Evolutionary conservation across 768 basidiomycete species (phyloP).

Genomic region (Russula lepida): DNA sequence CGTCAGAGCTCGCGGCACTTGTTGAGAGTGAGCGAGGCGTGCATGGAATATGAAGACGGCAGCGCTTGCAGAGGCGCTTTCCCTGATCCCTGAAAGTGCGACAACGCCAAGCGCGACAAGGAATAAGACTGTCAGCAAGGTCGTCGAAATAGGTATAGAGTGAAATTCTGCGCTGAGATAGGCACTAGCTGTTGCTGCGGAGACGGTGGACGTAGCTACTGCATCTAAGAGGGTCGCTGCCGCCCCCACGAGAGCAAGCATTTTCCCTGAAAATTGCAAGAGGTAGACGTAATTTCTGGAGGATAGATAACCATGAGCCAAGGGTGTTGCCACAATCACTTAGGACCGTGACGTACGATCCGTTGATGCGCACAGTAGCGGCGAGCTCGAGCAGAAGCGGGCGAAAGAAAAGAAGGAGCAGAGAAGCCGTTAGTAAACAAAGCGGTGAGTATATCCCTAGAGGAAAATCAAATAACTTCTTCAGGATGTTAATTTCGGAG

Average conservation of each 20-base stretch:
- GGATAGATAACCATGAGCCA: background rate
- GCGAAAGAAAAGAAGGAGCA: slow-evolving; percentile 19
- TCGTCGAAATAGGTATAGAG: slow-evolving; percentile 12
- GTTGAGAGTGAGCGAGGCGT: background rate
- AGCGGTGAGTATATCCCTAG: slow-evolving; percentile 20
- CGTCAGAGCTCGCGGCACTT: background rate
- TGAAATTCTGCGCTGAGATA: slow-evolving; percentile 18
- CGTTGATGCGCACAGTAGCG: slow-evolving; percentile 12
- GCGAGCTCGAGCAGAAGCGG: slow-evolving; percentile 14
- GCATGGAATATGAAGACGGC: slow-evolving; percentile 20
- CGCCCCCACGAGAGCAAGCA: slow-evolving; percentile 17
- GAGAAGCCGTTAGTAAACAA: slow-evolving; percentile 17
- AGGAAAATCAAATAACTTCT: background rate
- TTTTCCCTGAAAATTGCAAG: slow-evolving; percentile 15
- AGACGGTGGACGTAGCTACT: slow-evolving; percentile 18
- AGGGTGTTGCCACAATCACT: background rate
- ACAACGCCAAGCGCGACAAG: slow-evolving; percentile 15
- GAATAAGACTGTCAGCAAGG: slow-evolving; percentile 13
- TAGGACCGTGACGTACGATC: slow-evolving; percentile 9
- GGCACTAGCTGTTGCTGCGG: slow-evolving; percentile 19
- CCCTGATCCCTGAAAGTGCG: slow-evolving; percentile 19
- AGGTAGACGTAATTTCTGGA: slow-evolving; percentile 12
- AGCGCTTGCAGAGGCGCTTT: slow-evolving; percentile 14
- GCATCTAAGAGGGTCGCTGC: slow-evolving; percentile 19
- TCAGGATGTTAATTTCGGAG: background rate